Percentiles rank a stretch among this genome's conserved stretches.
Evolutionary conservation across 345 rosid species (phyloP).

Genomic region (Moricandia moricandioides): DNA sequence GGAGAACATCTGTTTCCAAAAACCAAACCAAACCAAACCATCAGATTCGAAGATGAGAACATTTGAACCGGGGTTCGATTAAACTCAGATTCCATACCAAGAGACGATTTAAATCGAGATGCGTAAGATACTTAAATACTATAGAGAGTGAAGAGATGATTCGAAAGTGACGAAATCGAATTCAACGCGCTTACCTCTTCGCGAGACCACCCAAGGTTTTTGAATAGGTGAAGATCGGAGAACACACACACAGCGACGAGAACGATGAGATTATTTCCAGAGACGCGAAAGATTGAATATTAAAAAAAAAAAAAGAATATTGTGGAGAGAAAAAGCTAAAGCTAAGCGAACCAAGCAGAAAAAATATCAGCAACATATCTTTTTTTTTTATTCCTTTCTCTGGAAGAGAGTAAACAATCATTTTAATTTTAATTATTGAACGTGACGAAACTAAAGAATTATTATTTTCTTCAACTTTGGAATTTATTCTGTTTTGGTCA

Average conservation of each 20-base stretch:
- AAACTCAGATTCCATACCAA: constrained; percentile 25
- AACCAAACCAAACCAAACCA: background rate
- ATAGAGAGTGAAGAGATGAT: background rate
- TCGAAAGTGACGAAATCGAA: constrained; percentile 13
- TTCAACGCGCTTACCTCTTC: constrained; percentile 12
- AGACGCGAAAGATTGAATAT: background rate
- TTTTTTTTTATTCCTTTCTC: constrained; percentile 14
- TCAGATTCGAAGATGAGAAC: background rate
- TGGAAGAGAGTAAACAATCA: constrained; percentile 5
- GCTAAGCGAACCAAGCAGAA: constrained; percentile 28
- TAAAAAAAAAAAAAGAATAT: background rate
- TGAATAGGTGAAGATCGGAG: constrained; percentile 15
- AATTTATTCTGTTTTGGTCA: background rate
- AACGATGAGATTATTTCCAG: constrained; percentile 31
- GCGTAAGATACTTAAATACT: background rate
- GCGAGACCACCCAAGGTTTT: background rate
- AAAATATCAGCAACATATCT: constrained; percentile 19
- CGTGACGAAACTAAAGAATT: background rate
- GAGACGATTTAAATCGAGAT: background rate
- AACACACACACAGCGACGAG: constrained; percentile 23
- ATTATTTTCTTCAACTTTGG: background rate
- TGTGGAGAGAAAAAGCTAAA: constrained; percentile 6
- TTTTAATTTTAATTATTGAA: background rate
- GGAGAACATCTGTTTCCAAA: constrained; percentile 23
- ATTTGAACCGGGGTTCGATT: background rate